Percentiles rank a stretch among this genome's conserved stretches.
Conservation (phyloP, 2,329 filamentous ascomycete species). For the Clonostachys byssicola region DNA sequence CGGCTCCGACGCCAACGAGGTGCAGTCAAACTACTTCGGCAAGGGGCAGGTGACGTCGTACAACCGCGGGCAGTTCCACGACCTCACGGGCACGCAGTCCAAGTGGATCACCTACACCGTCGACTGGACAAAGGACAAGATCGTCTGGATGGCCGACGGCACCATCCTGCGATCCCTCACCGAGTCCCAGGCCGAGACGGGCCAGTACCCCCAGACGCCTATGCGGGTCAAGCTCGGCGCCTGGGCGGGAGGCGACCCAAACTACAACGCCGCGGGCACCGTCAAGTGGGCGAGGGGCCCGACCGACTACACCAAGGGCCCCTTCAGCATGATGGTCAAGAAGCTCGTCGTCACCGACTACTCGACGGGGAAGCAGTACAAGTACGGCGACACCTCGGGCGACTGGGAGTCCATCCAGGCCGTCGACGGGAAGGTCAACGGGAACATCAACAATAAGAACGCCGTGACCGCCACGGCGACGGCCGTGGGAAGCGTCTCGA, state of each 20-base stretch:
- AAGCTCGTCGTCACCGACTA: slow-evolving; percentile 81
- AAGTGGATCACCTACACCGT: slow-evolving; percentile 82
- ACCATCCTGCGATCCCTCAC: slow-evolving; percentile 72
- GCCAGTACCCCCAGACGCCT: slow-evolving; percentile 89
- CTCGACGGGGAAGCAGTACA: slow-evolving; percentile 83
- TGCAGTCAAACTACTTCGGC: slow-evolving; percentile 97
- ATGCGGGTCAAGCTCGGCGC: slow-evolving; percentile 91
- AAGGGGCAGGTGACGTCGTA: slow-evolving; percentile 84
- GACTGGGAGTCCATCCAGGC: slow-evolving; percentile 79
- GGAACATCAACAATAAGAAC: slow-evolving; percentile 53
- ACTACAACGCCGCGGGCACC: slow-evolving; percentile 69
- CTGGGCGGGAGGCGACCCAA: slow-evolving; percentile 87
- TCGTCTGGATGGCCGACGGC: slow-evolving; percentile 83
- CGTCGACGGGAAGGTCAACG: slow-evolving; percentile 73
- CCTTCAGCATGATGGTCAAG: slow-evolving; percentile 82
- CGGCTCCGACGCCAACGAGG: slow-evolving; percentile 67
- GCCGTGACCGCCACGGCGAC: slow-evolving; percentile 46
- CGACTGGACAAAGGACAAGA: slow-evolving; percentile 83
- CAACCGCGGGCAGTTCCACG: slow-evolving; percentile 81
- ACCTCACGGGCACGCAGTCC: slow-evolving; percentile 63
- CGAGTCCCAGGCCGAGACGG: slow-evolving; percentile 60
- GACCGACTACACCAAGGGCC: slow-evolving; percentile 79
- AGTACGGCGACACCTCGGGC: slow-evolving; percentile 74
- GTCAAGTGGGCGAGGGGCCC: slow-evolving; percentile 85
- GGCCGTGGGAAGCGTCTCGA: slow-evolving; percentile 59